Evolutionary conservation across 495 filamentous ascomycete species (phyloP), one percentile per base, ranked within the genome.

Genomic region (Penicillium pulvis): DNA sequence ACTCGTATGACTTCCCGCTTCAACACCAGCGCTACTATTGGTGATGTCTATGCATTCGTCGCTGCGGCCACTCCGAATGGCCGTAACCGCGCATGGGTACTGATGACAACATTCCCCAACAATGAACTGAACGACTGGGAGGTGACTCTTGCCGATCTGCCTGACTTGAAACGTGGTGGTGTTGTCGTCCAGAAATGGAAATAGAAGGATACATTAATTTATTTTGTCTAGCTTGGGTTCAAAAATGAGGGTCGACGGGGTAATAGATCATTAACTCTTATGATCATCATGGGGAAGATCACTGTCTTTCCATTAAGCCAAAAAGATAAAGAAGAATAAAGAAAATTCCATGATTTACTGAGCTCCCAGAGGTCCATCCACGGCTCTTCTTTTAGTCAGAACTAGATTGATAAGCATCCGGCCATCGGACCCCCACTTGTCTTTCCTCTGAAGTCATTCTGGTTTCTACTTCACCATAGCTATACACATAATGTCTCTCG

Each of bases 21-120:
- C 79, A 98, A 98, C 74, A 90, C 90, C 3, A 88, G 82, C 2
- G 90, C 96, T 61, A 98, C 93, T 0, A 84, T 98, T 55, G 91
- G 89, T 26, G 91, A 97, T 64, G 87, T 98, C 26, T 97, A 97
- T 69, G 76, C 81, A 16, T 98, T 98, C 67, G 87, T 98, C 57
- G 72, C 83, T 46, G 82, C 85, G 4, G 82, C 91, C 6, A 90
- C 81, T 44, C 73, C 87, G 0, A 75, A 74, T 11, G 81, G 84
- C 57, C 79, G 75, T 50, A 66, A 72, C 43, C 82, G 93, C 19
- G 63, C 78, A 11, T 98, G 91, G 82, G 87, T 89, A 8, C 71
- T 98, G 54, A 93, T 96, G 69, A 98, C 94, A 1, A 98, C 95
- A 0, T 98, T 98, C 72, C 94, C 95, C 3, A 97, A 87, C 73